Evolutionary conservation across 768 basidiomycete genomes (phyloP), one percentile per base, ranked within the genome.

Genomic region (Panus rudis): DNA sequence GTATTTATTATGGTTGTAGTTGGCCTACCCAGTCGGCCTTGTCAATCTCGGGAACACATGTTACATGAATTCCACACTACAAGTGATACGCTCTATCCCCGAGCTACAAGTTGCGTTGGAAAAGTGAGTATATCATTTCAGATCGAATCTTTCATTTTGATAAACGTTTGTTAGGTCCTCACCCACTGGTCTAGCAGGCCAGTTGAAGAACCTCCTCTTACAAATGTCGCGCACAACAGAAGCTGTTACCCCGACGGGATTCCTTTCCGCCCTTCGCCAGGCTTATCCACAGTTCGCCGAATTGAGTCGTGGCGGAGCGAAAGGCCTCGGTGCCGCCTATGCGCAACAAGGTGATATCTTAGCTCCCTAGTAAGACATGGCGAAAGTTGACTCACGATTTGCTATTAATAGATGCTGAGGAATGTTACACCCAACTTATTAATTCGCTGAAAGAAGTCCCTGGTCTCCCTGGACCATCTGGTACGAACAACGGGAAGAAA

Each of bases 51-150:
- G 94, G 26, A 97, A 97, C 59, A 97, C 93, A 0, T 97, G 94
- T 57, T 99, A 99, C 66, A 91, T 97, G 84, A 98, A 94, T 59
- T 81, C 96, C 1, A 91, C 89, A 2, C 70, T 98, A 1, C 96
- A 99, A 67, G 83, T 87, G n/a, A 74, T 99, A 49, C 85, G 91
- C 19, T 81, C 88, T 3, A 84, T 99, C 39, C 92, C 93, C 2
- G 92, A 96, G 53, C 74, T 99, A 4, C 83, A 86, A 55, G 59
- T 71, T 1, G 86, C 89, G 0, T 71, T 97, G 17, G 62, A 62
- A 54, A 63, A 65, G 78, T 84, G 57, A 51, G 76, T 25, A n/a
- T 62, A 20, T n/a, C 22, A 19, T n/a, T 31, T 25, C 33, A 37
- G 20, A 20, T 39, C 21, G 25, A 8, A 31, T 39, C 14, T 21